Evolutionary conservation across 1,139 yeast species (phyloP).

Genomic region (Oligophagozyma castellii): DNA sequence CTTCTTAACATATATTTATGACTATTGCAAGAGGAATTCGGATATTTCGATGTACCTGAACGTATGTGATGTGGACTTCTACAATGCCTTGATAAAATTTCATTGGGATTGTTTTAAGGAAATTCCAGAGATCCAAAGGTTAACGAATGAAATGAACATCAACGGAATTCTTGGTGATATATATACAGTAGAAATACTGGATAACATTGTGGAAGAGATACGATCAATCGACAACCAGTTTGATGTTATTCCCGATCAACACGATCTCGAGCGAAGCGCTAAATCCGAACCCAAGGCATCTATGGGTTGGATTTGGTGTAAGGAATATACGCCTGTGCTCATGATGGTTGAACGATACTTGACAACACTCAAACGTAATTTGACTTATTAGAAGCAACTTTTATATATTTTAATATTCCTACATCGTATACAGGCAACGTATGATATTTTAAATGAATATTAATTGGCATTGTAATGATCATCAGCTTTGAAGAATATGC

Average conservation of each 20-base stretch:
- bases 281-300: conserved; percentile 3
- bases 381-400: conserved; percentile 1
- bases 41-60: conserved; percentile 19
- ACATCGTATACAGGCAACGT: no score
- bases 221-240: conserved; percentile 7
- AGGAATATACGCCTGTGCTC: conserved; percentile 6
- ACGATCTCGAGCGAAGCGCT: conserved; percentile 3
- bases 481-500: no score
- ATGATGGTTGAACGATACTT: conserved; percentile 6
- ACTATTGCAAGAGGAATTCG: conserved; percentile 14
- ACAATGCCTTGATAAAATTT: conserved; percentile 17
- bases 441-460: no score
- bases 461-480: no score
- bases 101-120: conserved; percentile 21
- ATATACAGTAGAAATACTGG: conserved; percentile 17
- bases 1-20: conserved; percentile 16
- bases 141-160: conserved; percentile 20
- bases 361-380: conserved; percentile 1
- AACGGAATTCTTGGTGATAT: conserved; percentile 23
- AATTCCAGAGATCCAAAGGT: conserved; percentile 9
- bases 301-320: conserved; percentile 8
- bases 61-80: conserved; percentile 21
- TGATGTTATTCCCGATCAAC: conserved; percentile 15
- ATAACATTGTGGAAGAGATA: conserved; percentile 10
- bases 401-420: no score